Base-by-base conservation (phyloP, 2,329 filamentous ascomycete species). In the Exophiala sp. region DNA sequence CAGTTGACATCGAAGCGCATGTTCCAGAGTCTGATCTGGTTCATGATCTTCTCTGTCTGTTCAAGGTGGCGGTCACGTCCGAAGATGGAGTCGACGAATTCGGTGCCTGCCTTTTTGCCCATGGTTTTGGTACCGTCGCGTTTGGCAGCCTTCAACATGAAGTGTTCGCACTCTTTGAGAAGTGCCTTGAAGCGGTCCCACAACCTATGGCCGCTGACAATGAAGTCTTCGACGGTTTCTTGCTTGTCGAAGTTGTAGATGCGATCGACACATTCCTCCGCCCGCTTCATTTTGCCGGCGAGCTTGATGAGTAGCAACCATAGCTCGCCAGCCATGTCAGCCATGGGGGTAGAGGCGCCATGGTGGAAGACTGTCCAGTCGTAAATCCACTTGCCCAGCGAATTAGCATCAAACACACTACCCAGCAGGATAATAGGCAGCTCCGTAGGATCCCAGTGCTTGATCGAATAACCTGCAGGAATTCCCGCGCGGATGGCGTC, bases 351-450 rank as follows among this genome's bases (percentile, higher is more conserved):
- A 34, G 80, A 80, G 11, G 88, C 80, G 30, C 88, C 88, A 60
- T 94, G 83, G 66, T 85, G 83, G 73, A 88, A 95, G 57, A 96
- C 88, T 14, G 93, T 96, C 93, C 93, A 98, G 76, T 97, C 93
- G 70, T 95, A 98, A 65, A 98, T 94, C 93, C 93, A 98, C 72
- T 96, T 96, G 64, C 93, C 93, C 23, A 98, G 78, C 21, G 88
- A 95, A 77, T 97, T 96, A 64, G 91, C 88, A 66, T 97, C 93
- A 65, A 97, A 97, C 49, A 97, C 93, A 65, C 88, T 95, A 43
- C 93, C 93, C 18, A 97, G 78, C 21, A 98, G 80, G 65, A 96
- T 83, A 66, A 98, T 96, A 44, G 93, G 93, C 60, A 89, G 83
- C 73, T 97, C 91, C 22, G 81, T 83, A 0, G 91, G 91, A 66